Evolutionary conservation across 129 eudicot species (phyloP), one percentile per base, ranked within the genome.

Genomic region (Rutidosis leptorrhynchoides): DNA sequence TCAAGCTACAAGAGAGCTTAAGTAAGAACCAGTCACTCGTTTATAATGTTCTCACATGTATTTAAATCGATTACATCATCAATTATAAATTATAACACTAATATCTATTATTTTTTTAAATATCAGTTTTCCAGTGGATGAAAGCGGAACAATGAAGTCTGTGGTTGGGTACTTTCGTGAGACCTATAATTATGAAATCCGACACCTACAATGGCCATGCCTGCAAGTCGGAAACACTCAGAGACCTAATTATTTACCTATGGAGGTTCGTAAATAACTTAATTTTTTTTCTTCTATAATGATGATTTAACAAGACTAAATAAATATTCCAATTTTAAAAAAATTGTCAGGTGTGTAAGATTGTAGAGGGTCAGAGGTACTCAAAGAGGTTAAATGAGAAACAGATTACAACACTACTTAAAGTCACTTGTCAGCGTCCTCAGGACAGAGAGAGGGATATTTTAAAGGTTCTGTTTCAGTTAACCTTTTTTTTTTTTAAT

Each of bases 81-180:
- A 17, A 42, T 42, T 6, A 10, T 49, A 49, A 22, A 62, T n/a
- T 26, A 8, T 9, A 0, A 40, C 12, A 11, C 6, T n/a, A n/a
- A n/a, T n/a, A n/a, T n/a, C n/a, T n/a, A n/a, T 65, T n/a, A 16
- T 40, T 40, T 19, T 67, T 15, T 55, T 0, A 17, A 27, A 29
- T 30, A 21, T 65, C 83, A 90, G 97, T 33, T 90, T 90, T 73
- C 97, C 97, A 8, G 95, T 90, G 43, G 97, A 90, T 70, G 95
- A 90, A 58, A 73, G 84, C 19, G 77, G 74, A 10, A 87, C 79
- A 11, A 79, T 90, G 97, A 90, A 87, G 67, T 90, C 97, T 37
- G 97, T 90, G 28, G 92, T 90, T 59, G 97, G 87, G n/a, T 90
- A 90, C 79, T 90, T 90, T 62, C 93, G 84, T 58, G 97, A 90